Evolutionary conservation across 2,329 filamentous ascomycete species (phyloP).

Genomic region (Waltergamsia citrina): DNA sequence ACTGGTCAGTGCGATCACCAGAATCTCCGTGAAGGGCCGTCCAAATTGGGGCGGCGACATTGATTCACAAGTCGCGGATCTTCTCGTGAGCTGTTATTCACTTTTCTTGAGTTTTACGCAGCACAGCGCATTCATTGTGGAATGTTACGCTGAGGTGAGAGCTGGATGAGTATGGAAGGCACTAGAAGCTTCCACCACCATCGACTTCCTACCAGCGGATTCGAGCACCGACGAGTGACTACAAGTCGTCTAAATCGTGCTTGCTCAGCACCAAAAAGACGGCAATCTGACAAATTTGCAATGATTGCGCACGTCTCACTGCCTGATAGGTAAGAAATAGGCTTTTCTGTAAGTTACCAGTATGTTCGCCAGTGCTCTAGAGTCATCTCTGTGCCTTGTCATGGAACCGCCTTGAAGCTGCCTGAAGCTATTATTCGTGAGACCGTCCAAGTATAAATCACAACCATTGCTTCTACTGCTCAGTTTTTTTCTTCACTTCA

Average conservation of each 20-base stretch:
- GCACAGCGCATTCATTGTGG: too few relatives aligned
- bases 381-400: not conserved
- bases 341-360: constrained; percentile 6
- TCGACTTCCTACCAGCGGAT: constrained; percentile 6
- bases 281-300: not conserved
- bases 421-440: too few relatives aligned
- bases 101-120: too few relatives aligned
- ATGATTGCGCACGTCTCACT: too few relatives aligned
- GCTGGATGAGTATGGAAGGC: constrained; percentile 1
- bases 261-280: not conserved
- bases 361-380: constrained; percentile 7
- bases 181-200: constrained; percentile 15
- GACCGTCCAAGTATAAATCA: constrained; percentile 19
- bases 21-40: too few relatives aligned
- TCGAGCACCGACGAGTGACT: constrained; percentile 7
- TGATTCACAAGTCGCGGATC: too few relatives aligned
- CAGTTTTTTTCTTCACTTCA: not conserved
- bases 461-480: not conserved
- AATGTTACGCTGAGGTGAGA: too few relatives aligned
- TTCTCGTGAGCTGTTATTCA: too few relatives aligned
- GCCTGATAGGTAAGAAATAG: too few relatives aligned
- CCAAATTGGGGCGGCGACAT: too few relatives aligned
- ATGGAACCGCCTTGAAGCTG: constrained; percentile 1
- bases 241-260: too few relatives aligned
- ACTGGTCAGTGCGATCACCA: too few relatives aligned